Base-by-base conservation (phyloP, 108 stramenopile species). In the Pseudonitzschia pungens region DNA sequence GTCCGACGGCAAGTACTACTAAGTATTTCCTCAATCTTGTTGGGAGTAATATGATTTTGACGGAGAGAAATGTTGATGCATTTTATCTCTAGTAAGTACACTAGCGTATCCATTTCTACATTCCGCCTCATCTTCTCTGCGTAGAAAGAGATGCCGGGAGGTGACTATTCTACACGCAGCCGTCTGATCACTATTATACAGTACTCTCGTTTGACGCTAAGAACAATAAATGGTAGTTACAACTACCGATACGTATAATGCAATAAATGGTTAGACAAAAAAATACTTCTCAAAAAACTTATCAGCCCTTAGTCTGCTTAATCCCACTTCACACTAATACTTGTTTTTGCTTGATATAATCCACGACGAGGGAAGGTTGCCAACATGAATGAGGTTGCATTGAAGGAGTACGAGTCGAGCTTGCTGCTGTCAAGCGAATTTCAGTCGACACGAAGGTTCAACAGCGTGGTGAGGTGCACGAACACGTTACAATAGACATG, bases 1-100 rank as follows among this genome's bases (percentile, higher is more conserved):
- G 91, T 80, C 95, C 85, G 88, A 96, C 77, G 98, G 98, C 71
- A 97, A 95, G 84, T 98, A 98, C 96, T 98, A 98, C 83, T 98
- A 94, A 89, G 81, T 68, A 65, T 53, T 42, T 71, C 56, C 65
- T 33, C 60, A 26, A 11, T 40, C 36, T 21, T 33, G n/a, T 33
- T 62, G 60, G 60, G 60, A 62, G 33, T 62, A 62, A 62, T 40
- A 62, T 62, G 60, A 62, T 62, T 62, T 62, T 62, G 60, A 36
- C 60, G 60, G 36, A 62, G 36, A 33, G 22, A 62, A 62, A 40
- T 62, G 60, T 62, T 5, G 26, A 62, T 62, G 36, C 60, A 33
- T 62, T 62, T 62, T 62, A 33, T 40, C 32, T 62, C 32, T 33
- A 33, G 32, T 58, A 11, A 62, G 60, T 62, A 62, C 60, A 31